These are phyloP conservation scores for Chaetomium globosum DNA, from an alignment of 2,329 filamentous ascomycete species.

Conservation along the genomic window DNA sequence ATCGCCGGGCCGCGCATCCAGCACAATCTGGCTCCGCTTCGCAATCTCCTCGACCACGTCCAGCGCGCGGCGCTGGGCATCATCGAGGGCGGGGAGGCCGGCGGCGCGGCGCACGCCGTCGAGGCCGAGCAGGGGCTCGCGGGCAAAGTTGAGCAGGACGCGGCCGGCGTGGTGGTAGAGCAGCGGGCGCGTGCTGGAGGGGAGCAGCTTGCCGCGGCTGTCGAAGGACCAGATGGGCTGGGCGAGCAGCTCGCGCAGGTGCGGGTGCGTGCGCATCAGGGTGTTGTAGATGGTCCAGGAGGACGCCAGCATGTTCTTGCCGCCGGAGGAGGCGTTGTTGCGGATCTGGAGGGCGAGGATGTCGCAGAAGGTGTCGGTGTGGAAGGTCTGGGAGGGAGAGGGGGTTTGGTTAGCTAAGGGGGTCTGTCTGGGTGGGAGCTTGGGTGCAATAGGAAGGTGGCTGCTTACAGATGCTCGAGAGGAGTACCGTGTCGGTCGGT, in stretches of 20 bases:
- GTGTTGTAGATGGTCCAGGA: slow-evolving; percentile 69
- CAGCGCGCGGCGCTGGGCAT: slow-evolving; percentile 56
- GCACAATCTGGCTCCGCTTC: slow-evolving; percentile 55
- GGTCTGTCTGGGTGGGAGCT: too few species aligned
- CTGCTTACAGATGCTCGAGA: slow-evolving; percentile 32
- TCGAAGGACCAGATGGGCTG: slow-evolving; percentile 67
- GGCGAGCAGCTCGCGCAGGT: slow-evolving; percentile 65
- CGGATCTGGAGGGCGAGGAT: slow-evolving; percentile 67
- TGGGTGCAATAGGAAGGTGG: not conserved
- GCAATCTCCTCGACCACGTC: slow-evolving; percentile 60
- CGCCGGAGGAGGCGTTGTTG: slow-evolving; percentile 60
- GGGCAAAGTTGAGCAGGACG: slow-evolving; percentile 62
- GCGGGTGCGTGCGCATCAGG: slow-evolving; percentile 63
- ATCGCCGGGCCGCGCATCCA: slow-evolving; percentile 58
- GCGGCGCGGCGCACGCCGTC: slow-evolving; percentile 53
- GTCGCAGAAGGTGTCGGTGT: slow-evolving; percentile 70
- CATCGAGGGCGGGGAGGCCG: slow-evolving; percentile 52
- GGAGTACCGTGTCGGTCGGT: slow-evolving; percentile 34
- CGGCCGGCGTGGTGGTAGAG: slow-evolving; percentile 55
- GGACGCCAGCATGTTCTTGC: slow-evolving; percentile 66
- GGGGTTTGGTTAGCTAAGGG: not conserved
- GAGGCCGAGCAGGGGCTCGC: slow-evolving; percentile 57
- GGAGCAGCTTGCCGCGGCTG: slow-evolving; percentile 52
- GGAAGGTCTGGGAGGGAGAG: slow-evolving; percentile 59
- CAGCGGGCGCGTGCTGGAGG: slow-evolving; percentile 54